phyloP scores from a whole-genome alignment of 1,284 basidiomycete species.

The Sparassis latifolia region DNA sequence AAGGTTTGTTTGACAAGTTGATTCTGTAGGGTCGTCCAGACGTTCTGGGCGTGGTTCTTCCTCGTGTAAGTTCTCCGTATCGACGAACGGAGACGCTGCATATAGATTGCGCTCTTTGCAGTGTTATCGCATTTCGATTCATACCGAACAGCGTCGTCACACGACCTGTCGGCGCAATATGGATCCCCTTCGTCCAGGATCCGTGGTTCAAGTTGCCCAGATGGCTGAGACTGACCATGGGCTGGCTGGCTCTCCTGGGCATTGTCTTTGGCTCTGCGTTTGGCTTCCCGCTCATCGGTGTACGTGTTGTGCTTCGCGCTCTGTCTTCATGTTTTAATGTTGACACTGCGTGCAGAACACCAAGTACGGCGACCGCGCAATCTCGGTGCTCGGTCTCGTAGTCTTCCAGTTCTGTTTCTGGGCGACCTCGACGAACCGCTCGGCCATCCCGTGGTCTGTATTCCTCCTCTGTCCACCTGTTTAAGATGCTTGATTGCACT shows the following conservation, averaged over 20 bases:
- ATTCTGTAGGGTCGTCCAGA: conserved; percentile 62
- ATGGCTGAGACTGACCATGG: conserved; percentile 48
- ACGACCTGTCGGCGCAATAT: conserved; percentile 58
- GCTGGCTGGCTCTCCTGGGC: conserved; percentile 68
- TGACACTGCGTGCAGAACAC: conserved; percentile 42
- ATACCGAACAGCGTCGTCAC: conserved; percentile 66
- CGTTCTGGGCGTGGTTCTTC: conserved; percentile 77
- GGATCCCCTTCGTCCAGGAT: conserved; percentile 53
- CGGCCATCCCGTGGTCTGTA: conserved; percentile 58
- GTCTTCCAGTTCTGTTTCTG: conserved; percentile 75
- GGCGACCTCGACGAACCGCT: conserved; percentile 52
- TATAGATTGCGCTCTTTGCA: not conserved
- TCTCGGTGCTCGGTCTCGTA: conserved; percentile 74
- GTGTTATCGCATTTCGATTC: conserved; percentile 74
- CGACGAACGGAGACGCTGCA: not conserved
- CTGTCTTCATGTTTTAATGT: conserved; percentile 7
- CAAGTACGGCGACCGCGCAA: conserved; percentile 69
- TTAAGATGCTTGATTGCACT: not conserved
- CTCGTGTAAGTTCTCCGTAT: conserved; percentile 40
- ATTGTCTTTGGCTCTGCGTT: conserved; percentile 81
- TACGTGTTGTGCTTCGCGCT: conserved; percentile 25
- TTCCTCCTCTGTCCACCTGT: not conserved
- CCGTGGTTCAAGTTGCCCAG: conserved; percentile 70
- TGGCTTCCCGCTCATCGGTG: conserved; percentile 59
- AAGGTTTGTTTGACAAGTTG: no score